Evolutionary conservation across 2,329 filamentous ascomycete genomes (phyloP), one percentile per base, ranked within the genome.

Genomic region (Blastomyces emzantsi): DNA sequence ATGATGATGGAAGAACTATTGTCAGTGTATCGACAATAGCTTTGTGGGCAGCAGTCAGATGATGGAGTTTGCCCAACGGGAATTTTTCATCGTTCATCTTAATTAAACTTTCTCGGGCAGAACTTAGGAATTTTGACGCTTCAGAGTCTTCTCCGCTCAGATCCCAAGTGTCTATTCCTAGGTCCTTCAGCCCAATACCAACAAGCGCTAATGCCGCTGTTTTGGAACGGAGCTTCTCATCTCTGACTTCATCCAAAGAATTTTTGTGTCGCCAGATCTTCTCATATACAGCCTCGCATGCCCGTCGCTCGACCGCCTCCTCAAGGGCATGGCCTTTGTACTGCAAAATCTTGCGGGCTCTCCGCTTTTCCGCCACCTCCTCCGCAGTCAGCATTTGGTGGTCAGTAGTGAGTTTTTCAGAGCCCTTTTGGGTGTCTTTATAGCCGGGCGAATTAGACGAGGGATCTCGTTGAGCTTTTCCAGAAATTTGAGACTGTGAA

Each of bases 191-290:
- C 2, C 91, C 90, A 71, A 99, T 97, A 1, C 92, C 93, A 22
- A 99, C 90, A n/a, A 99, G 80, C 2, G 89, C 85, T 55, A 99
- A 78, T 0, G 94, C 92, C 25, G 93, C 93, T 1, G 92, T 97
- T 71, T 96, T 94, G 11, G 94, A 99, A 39, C 94, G 86, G 60
- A 99, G 81, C 73, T 96, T 97, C 71, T 96, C 92, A 73, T 99
- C 94, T 71, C 93, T 85, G 15, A 94, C 92, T 75, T 97, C 93
- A 72, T 99, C 94, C 70, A 97, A 87, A 0, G 93, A 96, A 73
- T 84, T 94, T 65, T 89, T 86, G 74, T 99, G 94, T 57, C 92
- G 87, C 83, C 93, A 99, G 73, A 99, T 90, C 67, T 89, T 87
- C 64, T 87, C 83, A 72, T 97, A 97, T 56, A 93, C 87, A 62